phyloP scores from a whole-genome alignment of 1,284 basidiomycete species.

The Ceratobasidium sp. region DNA sequence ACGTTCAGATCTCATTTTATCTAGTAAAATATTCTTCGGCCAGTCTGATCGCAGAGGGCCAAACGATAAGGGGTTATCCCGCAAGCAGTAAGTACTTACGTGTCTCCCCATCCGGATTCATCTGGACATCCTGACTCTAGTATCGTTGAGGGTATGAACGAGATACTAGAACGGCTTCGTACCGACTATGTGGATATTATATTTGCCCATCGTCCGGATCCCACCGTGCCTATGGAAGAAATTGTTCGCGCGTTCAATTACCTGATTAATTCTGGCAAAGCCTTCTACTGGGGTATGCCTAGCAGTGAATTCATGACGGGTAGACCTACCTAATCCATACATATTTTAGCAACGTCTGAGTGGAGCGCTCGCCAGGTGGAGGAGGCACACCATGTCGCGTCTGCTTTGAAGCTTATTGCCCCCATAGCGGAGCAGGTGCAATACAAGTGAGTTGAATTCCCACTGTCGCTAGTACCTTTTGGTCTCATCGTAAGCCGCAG shows the following conservation, averaged over 20 bases:
- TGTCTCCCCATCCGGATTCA: too few species aligned
- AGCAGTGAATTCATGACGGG: background rate
- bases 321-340: background rate
- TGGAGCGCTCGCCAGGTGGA: constrained; percentile 79
- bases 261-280: constrained; percentile 72
- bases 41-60: constrained; percentile 50
- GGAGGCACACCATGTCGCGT: constrained; percentile 76
- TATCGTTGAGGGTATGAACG: constrained; percentile 76
- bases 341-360: constrained; percentile 65
- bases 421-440: constrained; percentile 84
- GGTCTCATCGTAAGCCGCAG: constrained; percentile 48
- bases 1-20: constrained; percentile 56
- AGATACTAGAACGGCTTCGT: constrained; percentile 71
- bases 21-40: constrained; percentile 59
- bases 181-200: constrained; percentile 68
- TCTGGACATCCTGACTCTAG: too few species aligned
- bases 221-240: constrained; percentile 58
- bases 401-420: constrained; percentile 70
- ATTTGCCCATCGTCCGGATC: constrained; percentile 52
- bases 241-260: constrained; percentile 74
- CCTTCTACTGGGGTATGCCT: constrained; percentile 58
- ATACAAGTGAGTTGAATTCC: constrained; percentile 66
- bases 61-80: constrained; percentile 48
- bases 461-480: too few species aligned
- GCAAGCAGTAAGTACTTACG: constrained; percentile 54